These are phyloP conservation scores for Erythrophleum fordii DNA, from an alignment of 306 rosid species.

Conservation along the genomic window DNA sequence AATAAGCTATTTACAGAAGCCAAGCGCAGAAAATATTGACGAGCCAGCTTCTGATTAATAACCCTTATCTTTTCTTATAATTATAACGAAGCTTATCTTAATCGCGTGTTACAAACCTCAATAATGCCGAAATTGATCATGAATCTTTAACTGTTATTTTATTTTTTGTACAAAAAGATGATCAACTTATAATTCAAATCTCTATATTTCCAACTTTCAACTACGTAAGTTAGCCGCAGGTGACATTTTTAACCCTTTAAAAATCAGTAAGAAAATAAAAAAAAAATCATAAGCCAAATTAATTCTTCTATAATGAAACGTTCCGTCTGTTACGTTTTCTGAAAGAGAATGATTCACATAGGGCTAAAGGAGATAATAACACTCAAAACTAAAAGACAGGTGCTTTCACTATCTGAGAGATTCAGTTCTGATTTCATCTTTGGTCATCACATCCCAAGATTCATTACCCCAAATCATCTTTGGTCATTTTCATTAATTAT, in stretches of 20 bases:
- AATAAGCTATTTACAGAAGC: not conserved
- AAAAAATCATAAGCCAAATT: not conserved
- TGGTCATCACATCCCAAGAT: slow-evolving; percentile 1
- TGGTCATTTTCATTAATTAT: slow-evolving; percentile 12
- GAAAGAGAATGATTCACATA: not conserved
- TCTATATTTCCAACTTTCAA: too few relatives aligned
- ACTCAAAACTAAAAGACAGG: not conserved
- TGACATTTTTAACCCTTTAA: too few relatives aligned
- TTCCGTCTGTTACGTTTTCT: too few relatives aligned
- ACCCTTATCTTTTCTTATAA: not conserved
- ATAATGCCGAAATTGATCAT: not conserved
- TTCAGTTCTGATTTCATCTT: not conserved
- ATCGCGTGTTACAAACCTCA: not conserved
- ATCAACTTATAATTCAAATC: too few relatives aligned
- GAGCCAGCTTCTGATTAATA: not conserved
- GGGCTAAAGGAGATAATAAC: not conserved
- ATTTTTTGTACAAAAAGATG: too few relatives aligned
- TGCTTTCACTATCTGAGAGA: not conserved
- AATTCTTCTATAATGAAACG: not conserved
- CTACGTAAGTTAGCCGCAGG: too few relatives aligned
- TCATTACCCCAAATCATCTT: slow-evolving; percentile 14
- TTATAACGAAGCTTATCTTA: not conserved
- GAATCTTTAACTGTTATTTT: not conserved
- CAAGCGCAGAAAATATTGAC: not conserved
- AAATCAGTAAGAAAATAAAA: too few relatives aligned